Evolutionary conservation across 31 red algal species (phyloP), one percentile per base, ranked within the genome.

Genomic region (Bonnemaisonia californica): DNA sequence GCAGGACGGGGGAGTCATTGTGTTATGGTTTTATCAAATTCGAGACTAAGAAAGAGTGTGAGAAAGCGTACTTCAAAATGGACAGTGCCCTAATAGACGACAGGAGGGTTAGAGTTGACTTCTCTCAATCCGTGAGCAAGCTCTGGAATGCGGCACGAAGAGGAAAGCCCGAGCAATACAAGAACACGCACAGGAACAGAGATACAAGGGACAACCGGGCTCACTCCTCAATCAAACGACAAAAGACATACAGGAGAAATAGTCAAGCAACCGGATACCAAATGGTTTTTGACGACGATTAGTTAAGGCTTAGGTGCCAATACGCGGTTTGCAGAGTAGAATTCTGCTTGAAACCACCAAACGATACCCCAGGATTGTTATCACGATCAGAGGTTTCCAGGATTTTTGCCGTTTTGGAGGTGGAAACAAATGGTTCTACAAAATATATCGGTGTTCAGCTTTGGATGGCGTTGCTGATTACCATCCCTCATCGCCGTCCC

Each of bases 11-110:
- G 3, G 84, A 85, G 45, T 92, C 88, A n/a, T 67, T 96, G 23
- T 87, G 94, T 59, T 96, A 96, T 59, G 94, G 81, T 0, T 96
- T 96, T 82, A 74, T 96, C 33, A 89, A 96, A 54, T 96, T 96
- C 57, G 80, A 89, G 54, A 90, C 29, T 18, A 88, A 84, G 13
- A 33, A 84, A 24, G 61, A 82, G 30, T 80, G 81, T 69, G 94
- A 96, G 54, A 80, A 58, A 36, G 94, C 94, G 28, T 96, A 84
- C 54, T 90, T 89, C 36, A 96, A 95, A 71, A 95, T 95, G 93
- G 86, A 95, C 41, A 71, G 62, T 41, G 80, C 82, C 26, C 79
- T 95, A 32, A 88, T 95, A 64, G 93, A 95, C 56, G 93, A 95
- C 60, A 76, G 93, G 37, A 82, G 93, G 57, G 77, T 95, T 35